Conservation (phyloP, 768 basidiomycete species). For the Leccinum ochraceum region DNA sequence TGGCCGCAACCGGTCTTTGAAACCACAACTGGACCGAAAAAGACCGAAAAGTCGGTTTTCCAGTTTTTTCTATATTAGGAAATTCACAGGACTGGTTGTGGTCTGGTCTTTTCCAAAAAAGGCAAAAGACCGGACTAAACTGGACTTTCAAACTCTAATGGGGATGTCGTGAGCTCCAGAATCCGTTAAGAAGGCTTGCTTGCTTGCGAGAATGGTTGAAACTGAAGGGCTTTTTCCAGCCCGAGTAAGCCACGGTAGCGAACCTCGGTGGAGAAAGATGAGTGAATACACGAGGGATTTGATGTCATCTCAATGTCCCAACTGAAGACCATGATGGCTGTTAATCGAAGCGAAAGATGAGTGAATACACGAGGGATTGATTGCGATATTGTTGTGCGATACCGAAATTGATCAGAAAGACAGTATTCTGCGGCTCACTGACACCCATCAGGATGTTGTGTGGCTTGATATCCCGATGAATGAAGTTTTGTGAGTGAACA, state of each 20-base stretch:
- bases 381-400: neutral
- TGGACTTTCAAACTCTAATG: too few species aligned
- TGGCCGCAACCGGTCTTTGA: too few species aligned
- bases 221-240: neutral
- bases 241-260: slow-evolving; percentile 1
- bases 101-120: too few species aligned
- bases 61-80: too few species aligned
- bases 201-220: neutral
- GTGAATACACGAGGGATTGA: too few species aligned
- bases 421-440: neutral
- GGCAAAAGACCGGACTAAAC: too few species aligned
- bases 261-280: neutral
- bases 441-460: slow-evolving; percentile 10
- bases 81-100: too few species aligned
- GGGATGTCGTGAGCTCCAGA: neutral
- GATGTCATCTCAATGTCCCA: neutral
- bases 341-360: neutral
- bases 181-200: neutral
- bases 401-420: slow-evolving; percentile 8
- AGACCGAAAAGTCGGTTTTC: too few species aligned
- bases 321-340: neutral
- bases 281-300: neutral
- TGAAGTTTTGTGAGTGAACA: slow-evolving; percentile 3
- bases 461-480: slow-evolving; percentile 8
- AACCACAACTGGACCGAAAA: too few species aligned